Base-by-base conservation (phyloP, 352 stramenopile species). In the Phytopythium sindhum region DNA sequence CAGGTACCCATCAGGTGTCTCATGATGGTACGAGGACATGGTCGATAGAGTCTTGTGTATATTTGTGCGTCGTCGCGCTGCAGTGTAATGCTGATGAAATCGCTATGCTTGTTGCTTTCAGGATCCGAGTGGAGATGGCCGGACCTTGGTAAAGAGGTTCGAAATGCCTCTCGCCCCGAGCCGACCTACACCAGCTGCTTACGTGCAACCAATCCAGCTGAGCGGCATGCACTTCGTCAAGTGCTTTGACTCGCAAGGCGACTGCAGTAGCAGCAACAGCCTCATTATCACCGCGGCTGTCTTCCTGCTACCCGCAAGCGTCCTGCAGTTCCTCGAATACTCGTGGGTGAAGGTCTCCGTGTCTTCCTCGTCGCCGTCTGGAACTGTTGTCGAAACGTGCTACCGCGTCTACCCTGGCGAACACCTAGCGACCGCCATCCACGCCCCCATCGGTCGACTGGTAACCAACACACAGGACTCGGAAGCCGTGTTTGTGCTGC, bases 11-110 rank as follows among this genome's bases (percentile, higher is more conserved):
- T 21, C 57, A 72, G 70, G 42, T 10, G 42, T 7, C 65, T 67
- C 61, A 42, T 56, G 53, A 61, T 48, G 19, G 68, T 75, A 35
- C 17, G 50, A 45, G 39, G n/a, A n/a, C n/a, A n/a, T n/a, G n/a
- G n/a, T n/a, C n/a, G n/a, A n/a, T n/a, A n/a, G n/a, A n/a, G n/a
- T n/a, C n/a, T 3, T 26, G 19, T 4, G 7, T 14, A 12, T 26
- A 10, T 15, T 6, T 39, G 33, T 39, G 33, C 2, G 33, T n/a
- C n/a, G n/a, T n/a, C n/a, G n/a, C n/a, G n/a, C n/a, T n/a, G n/a
- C n/a, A n/a, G n/a, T n/a, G n/a, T n/a, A n/a, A n/a, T n/a, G n/a
- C n/a, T n/a, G n/a, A n/a, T n/a, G n/a, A n/a, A n/a, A n/a, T n/a
- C n/a, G n/a, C n/a, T 0, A 26, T 10, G 42, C 19, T 50, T 52